Conservation (phyloP, 768 basidiomycete genomes). For the Lentinula edodes region DNA sequence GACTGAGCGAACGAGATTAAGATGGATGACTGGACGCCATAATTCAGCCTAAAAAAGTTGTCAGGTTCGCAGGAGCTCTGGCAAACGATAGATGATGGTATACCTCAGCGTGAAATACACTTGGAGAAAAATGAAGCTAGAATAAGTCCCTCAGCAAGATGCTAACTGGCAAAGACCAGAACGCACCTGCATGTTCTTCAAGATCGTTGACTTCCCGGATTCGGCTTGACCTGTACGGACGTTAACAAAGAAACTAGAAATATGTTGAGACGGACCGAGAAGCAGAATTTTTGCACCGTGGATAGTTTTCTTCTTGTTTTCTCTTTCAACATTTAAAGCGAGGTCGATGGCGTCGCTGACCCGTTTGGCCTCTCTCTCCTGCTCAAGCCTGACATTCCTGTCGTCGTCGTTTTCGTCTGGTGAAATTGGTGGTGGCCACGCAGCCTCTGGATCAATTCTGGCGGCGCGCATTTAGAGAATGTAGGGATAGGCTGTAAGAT, state of each 20-base stretch:
- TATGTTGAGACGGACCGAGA: slow-evolving; percentile 36
- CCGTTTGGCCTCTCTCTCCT: slow-evolving; percentile 45
- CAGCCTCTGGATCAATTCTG: neutral
- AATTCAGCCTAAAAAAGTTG: slow-evolving; percentile 29
- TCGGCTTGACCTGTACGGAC: slow-evolving; percentile 51
- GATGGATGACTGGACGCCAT: slow-evolving; percentile 64
- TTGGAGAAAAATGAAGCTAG: slow-evolving; percentile 55
- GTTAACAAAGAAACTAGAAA: neutral
- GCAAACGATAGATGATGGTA: slow-evolving; percentile 6
- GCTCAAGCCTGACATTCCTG: slow-evolving; percentile 30
- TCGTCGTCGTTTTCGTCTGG: slow-evolving; percentile 37
- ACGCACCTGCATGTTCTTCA: slow-evolving; percentile 62
- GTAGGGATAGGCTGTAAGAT: neutral
- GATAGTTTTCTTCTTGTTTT: slow-evolving; percentile 29
- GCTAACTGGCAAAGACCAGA: slow-evolving; percentile 26
- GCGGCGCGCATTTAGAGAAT: neutral
- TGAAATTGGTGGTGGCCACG: slow-evolving; percentile 22
- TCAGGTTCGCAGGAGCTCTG: neutral
- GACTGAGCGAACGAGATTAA: slow-evolving; percentile 58
- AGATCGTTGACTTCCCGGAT: slow-evolving; percentile 61
- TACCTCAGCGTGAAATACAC: slow-evolving; percentile 51
- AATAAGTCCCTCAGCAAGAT: slow-evolving; percentile 20
- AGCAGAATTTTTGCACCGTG: slow-evolving; percentile 47
- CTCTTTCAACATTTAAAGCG: slow-evolving; percentile 41
- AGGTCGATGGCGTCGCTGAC: slow-evolving; percentile 52